Conservation (phyloP, 148 eudicot genomes). For the Nepenthes mirabilis region DNA sequence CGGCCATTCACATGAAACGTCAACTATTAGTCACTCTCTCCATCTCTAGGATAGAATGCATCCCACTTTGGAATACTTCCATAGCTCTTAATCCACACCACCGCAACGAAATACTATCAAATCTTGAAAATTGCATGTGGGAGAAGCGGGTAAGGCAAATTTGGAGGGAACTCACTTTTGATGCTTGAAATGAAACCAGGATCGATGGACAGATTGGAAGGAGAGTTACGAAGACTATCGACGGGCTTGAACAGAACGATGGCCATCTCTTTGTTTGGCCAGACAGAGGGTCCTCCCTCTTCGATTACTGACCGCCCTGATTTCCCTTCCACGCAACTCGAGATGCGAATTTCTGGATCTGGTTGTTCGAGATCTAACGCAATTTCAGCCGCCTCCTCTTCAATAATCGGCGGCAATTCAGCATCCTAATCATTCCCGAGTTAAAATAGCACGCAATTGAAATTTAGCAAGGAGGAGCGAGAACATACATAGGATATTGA, state of each 20-base stretch:
- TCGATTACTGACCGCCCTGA: slow-evolving; percentile 19
- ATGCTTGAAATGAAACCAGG: slow-evolving; percentile 38
- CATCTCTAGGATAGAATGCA: no score
- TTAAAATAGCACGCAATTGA: background rate
- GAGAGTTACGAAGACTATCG: slow-evolving; percentile 14
- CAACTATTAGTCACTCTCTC: no score
- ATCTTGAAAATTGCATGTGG: background rate
- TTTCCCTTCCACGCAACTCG: slow-evolving; percentile 6
- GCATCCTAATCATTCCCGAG: slow-evolving; percentile 38
- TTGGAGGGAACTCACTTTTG: slow-evolving; percentile 31
- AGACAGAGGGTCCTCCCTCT: slow-evolving; percentile 35
- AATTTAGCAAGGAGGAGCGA: background rate
- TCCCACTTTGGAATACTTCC: no score
- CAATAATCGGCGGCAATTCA: slow-evolving; percentile 59
- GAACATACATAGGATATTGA: background rate
- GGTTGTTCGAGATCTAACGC: slow-evolving; percentile 10
- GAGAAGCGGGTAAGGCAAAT: background rate
- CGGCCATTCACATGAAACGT: no score
- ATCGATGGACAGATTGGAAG: slow-evolving; percentile 29
- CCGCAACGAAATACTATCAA: background rate
- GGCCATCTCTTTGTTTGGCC: slow-evolving; percentile 56
- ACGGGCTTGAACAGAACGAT: slow-evolving; percentile 61
- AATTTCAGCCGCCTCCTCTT: slow-evolving; percentile 36
- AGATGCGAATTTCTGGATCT: slow-evolving; percentile 1
- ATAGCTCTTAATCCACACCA: no score